Evolutionary conservation across 176 grass and related monocot genomes (phyloP).

Genomic region (Zea luxurians): DNA sequence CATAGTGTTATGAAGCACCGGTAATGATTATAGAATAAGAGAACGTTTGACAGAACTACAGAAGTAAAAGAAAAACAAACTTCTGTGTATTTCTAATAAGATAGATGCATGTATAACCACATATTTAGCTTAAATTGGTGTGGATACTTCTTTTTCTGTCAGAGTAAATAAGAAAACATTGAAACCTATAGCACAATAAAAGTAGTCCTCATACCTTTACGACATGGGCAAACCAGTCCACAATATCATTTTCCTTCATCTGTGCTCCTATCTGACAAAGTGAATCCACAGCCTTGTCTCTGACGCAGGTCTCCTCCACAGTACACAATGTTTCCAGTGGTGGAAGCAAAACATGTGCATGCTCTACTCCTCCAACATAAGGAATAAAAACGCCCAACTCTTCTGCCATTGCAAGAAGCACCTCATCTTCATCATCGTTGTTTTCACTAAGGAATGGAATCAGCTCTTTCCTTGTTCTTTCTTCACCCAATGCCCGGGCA

Average conservation of each 20-base stretch:
- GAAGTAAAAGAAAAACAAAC: neutral
- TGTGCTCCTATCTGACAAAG: slow-evolving; percentile 87
- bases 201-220: slow-evolving; percentile 58
- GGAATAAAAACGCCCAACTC: slow-evolving; percentile 94
- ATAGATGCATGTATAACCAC: neutral
- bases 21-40: neutral
- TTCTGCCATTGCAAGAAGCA: slow-evolving; percentile 96
- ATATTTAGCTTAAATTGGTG: neutral
- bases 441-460: slow-evolving; percentile 97
- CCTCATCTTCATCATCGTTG: slow-evolving; percentile 97
- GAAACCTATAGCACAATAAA: slow-evolving; percentile 4
- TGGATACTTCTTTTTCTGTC: neutral
- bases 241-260: slow-evolving; percentile 86
- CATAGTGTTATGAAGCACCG: neutral
- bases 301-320: slow-evolving; percentile 91
- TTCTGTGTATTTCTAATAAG: neutral
- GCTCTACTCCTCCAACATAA: slow-evolving; percentile 91
- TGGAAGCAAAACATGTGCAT: slow-evolving; percentile 79
- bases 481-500: slow-evolving; percentile 88
- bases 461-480: slow-evolving; percentile 90
- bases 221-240: slow-evolving; percentile 69
- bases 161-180: neutral
- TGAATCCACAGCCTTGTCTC: slow-evolving; percentile 93
- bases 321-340: slow-evolving; percentile 87
- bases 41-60: neutral